Evolutionary conservation across 352 stramenopile species (phyloP), one percentile per base, ranked within the genome.

Genomic region (Phytophthora hibernalis): DNA sequence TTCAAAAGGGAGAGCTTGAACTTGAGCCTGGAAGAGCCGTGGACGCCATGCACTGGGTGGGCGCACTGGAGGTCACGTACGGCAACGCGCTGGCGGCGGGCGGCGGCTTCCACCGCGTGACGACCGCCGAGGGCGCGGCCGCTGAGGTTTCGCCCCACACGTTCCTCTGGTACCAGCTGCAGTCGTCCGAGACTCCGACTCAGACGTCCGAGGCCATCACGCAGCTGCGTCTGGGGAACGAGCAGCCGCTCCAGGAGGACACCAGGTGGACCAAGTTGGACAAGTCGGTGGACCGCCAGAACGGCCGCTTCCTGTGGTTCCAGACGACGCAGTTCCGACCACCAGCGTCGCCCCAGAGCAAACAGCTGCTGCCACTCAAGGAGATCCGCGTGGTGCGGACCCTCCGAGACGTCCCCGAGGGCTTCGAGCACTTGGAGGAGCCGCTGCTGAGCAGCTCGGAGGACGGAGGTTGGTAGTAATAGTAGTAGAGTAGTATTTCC

Each of bases 141-240:
- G 89, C 89, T 20, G 89, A 96, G 74, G 70, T 96, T 59, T 72
- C 89, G 61, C 87, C 87, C 12, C 70, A 79, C 51, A 96, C 89
- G 61, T 96, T 83, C 69, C 85, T 96, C 47, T 96, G 89, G 89
- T 96, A 90, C 77, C 91, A 91, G 48, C 68, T 77, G 10, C 61
- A 54, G 30, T 71, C 56, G 48, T 59, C 51, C 22, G 51, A 61
- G 22, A 43, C 70, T 33, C 54, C 52, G 18, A 37, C 33, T 48
- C 50, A 38, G 15, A 50, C 31, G 5, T 40, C 52, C 13, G 8
- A 68, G 16, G 73, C 66, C 20, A 86, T 94, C 72, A 86, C 79
- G 21, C 77, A 91, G 38, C 58, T 94, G 42, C 74, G 76, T 20
- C 57, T 94, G 16, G 75, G 56, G n/a, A 59, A 57, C 7, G 71